phyloP scores from a whole-genome alignment of 2,329 filamentous ascomycete species.

The Fusarium newnesense region DNA sequence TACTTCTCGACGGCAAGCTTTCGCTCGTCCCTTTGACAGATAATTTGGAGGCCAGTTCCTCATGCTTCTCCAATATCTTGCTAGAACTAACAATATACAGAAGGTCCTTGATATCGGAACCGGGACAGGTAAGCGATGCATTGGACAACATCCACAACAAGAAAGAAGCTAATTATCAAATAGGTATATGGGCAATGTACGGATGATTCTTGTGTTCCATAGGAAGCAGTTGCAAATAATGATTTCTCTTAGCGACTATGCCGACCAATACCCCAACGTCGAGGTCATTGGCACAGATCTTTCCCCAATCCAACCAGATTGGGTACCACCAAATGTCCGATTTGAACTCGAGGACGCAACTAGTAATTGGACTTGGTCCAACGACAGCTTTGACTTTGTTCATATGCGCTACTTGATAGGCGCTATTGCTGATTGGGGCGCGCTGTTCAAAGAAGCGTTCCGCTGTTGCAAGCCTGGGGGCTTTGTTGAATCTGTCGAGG shows the following conservation, averaged over 20 bases:
- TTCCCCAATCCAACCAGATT: neutral
- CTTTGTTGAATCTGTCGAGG: neutral
- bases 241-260: neutral
- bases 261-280: neutral
- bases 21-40: neutral
- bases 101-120: neutral
- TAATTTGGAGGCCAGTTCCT: neutral
- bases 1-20: neutral
- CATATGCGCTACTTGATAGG: neutral
- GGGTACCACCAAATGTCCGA: neutral
- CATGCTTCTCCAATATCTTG: rapidly evolving
- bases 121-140: neutral
- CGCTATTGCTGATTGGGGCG: neutral
- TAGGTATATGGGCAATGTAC: neutral
- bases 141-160: rapidly evolving
- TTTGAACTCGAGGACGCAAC: neutral
- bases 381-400: neutral
- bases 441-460: neutral
- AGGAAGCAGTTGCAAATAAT: neutral
- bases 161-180: neutral
- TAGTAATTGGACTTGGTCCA: neutral
- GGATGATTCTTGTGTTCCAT: neutral
- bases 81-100: neutral
- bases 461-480: neutral
- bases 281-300: neutral